Base-by-base conservation (phyloP, 768 basidiomycete species). In the Dictyophora rubrovolvata region DNA sequence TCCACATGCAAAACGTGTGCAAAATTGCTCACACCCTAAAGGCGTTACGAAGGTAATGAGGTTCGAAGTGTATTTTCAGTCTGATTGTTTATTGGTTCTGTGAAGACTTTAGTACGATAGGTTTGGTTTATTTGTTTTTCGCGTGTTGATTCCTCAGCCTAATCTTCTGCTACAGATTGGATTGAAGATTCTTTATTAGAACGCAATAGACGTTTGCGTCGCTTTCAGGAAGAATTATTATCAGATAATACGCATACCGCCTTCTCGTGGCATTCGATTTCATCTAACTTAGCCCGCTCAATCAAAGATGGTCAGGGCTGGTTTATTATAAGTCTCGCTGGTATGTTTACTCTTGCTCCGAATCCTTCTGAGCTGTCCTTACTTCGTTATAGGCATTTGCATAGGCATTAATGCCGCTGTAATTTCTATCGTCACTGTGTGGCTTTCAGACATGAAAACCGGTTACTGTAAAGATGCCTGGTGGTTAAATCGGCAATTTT, bases 401-500 rank as follows among this genome's bases (percentile, higher is more conserved):
- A 98, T 99, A 62, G 96, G 96, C 34, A 69, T 93, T 47, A 96
- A 91, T 65, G 92, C 93, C n/a, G 95, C 92, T 9, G 70, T 98
- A 55, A 93, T 96, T 54, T 93, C 93, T 33, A 96, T 99, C 65
- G 75, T 93, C 61, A 96, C 92, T 52, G 91, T 89, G 72, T 99
- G 96, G 96, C 80, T 99, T 21, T 93, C 93, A 1, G 95, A 98
- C 71, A 84, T 98, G 63, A 98, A 97, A 74, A 88, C 94, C 76
- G 96, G 96, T 1, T 96, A 97, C 68, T 99, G 96, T 72, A 78
- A 83, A 3, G 91, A 93, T 64, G 94, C 91, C 1, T 99, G 96
- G 96, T 99, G 96, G 95, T 70, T 99, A 57, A 96, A 94, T 71
- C 86, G 93, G 66, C 90, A 96, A 67, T 97, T 97, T 70, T 99